Conservation (phyloP, 108 stramenopile species). For the Skeletonema marinoi region DNA sequence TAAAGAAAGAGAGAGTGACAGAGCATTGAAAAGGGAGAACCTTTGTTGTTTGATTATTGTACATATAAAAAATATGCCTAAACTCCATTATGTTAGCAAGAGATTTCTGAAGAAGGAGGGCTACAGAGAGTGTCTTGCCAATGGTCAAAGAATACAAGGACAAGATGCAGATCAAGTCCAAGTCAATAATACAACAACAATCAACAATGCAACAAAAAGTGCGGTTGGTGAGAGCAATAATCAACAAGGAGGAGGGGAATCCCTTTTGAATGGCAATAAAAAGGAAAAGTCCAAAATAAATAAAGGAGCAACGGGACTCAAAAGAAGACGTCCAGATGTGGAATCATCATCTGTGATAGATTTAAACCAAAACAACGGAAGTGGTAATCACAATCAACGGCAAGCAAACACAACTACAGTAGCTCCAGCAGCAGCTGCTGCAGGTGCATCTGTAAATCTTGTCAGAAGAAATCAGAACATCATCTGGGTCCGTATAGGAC, state of each 20-base stretch:
- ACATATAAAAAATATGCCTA: not conserved
- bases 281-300: not conserved
- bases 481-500: not conserved
- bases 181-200: not conserved
- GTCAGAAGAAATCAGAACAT: not conserved
- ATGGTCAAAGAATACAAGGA: slow-evolving; percentile 3
- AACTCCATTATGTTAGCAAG: not conserved
- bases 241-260: not conserved
- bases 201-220: not conserved
- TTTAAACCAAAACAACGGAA: not conserved
- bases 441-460: not conserved
- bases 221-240: not conserved
- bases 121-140: not conserved
- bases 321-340: not conserved
- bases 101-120: not conserved
- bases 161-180: not conserved
- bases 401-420: not conserved
- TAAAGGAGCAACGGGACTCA: not conserved
- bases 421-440: not conserved
- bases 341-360: not conserved
- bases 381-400: not conserved
- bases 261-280: not conserved
- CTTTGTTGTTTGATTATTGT: not conserved
- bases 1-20: too few relatives aligned
- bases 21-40: not conserved